Conservation (phyloP, 2,329 filamentous ascomycete genomes). For the Colletotrichum trifolii region DNA sequence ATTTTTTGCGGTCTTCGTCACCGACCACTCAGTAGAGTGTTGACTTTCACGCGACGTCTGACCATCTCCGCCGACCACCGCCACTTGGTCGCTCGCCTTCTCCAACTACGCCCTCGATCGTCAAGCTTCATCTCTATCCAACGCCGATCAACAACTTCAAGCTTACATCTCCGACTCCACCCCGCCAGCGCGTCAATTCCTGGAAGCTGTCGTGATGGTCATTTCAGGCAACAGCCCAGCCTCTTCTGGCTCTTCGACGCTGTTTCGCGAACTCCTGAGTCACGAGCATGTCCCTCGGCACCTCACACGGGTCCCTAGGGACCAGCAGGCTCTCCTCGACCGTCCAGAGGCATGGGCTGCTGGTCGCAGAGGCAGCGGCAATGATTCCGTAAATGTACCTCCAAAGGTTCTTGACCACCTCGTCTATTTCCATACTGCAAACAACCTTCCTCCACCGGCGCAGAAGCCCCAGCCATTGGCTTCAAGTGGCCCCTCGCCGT, state of each 20-base stretch:
- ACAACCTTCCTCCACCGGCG: conserved; percentile 30
- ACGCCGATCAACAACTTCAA: too few relatives aligned
- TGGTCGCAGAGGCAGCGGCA: conserved; percentile 39
- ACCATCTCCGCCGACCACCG: too few relatives aligned
- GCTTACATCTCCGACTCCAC: too few relatives aligned
- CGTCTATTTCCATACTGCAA: conserved; percentile 38
- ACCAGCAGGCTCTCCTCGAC: conserved; percentile 53
- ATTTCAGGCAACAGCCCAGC: conserved; percentile 8
- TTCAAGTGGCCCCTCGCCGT: conserved; percentile 1
- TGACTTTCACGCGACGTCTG: too few relatives aligned
- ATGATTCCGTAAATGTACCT: conserved; percentile 48
- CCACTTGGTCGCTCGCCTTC: too few relatives aligned
- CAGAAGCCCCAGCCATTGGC: conserved; percentile 20
- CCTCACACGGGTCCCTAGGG: conserved; percentile 48
- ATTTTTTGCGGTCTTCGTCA: too few relatives aligned
- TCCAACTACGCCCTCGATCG: too few relatives aligned
- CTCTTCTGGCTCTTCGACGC: conserved; percentile 11
- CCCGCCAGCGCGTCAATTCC: too few relatives aligned
- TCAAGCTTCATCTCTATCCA: too few relatives aligned
- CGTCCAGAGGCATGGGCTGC: conserved; percentile 50
- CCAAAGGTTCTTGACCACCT: conserved; percentile 47
- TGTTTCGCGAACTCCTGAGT: conserved; percentile 6
- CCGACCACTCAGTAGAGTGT: too few relatives aligned
- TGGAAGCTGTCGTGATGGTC: conserved; percentile 5
- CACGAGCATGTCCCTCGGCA: conserved; percentile 39